Conservation (phyloP, 1,284 basidiomycete genomes). For the Sanghuangporus weigelae region DNA sequence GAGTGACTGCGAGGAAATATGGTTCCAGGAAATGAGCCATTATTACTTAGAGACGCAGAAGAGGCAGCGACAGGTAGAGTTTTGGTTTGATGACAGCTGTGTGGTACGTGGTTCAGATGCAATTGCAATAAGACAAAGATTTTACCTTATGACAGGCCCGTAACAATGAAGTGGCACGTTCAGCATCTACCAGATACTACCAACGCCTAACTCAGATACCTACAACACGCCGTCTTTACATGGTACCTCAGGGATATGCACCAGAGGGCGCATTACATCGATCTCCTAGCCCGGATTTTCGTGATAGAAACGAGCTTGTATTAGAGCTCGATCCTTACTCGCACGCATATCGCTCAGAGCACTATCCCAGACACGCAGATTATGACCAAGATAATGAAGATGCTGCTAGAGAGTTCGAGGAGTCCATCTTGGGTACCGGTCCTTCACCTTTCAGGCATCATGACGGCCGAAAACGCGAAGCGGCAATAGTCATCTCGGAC, state of each 20-base stretch:
- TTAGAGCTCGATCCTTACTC: slow-evolving; percentile 23
- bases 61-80: slow-evolving; percentile 62
- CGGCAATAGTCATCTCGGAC: slow-evolving; percentile 44
- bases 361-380: slow-evolving; percentile 21
- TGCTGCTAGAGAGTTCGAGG: slow-evolving; percentile 38
- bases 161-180: slow-evolving; percentile 53
- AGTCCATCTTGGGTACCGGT: slow-evolving; percentile 31
- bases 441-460: slow-evolving; percentile 10
- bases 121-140: neutral
- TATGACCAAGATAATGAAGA: slow-evolving; percentile 33
- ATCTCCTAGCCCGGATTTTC: slow-evolving; percentile 29
- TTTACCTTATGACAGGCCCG: slow-evolving; percentile 46
- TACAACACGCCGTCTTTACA: slow-evolving; percentile 32
- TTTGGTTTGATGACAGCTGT: slow-evolving; percentile 62
- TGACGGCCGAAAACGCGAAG: slow-evolving; percentile 41
- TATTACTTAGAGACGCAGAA: slow-evolving; percentile 68
- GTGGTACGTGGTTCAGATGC: slow-evolving; percentile 38
- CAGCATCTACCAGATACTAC: slow-evolving; percentile 61
- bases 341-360: slow-evolving; percentile 18
- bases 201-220: slow-evolving; percentile 60
- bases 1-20: slow-evolving; percentile 71
- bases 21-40: slow-evolving; percentile 59
- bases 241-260: slow-evolving; percentile 30
- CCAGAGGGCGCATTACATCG: slow-evolving; percentile 27
- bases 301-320: slow-evolving; percentile 23